Evolutionary conservation across 2,329 filamentous ascomycete genomes (phyloP).

Genomic region (Hymenoscyphus occultus): DNA sequence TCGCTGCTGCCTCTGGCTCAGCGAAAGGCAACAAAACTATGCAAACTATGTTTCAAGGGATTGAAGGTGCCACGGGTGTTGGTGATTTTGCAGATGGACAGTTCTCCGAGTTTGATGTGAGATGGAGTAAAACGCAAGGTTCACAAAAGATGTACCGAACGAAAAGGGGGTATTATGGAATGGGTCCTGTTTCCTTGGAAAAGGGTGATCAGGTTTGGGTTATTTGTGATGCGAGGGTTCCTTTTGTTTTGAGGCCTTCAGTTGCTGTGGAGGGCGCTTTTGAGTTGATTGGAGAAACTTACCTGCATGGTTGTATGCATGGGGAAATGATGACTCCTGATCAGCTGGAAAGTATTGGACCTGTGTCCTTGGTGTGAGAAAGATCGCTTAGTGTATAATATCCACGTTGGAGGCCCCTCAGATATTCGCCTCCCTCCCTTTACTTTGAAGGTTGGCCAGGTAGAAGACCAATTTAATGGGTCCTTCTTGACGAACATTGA

Average conservation of each 20-base stretch:
- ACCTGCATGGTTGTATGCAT: constrained; percentile 16
- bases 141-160: constrained; percentile 14
- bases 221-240: constrained; percentile 14
- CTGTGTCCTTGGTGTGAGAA: constrained; percentile 12
- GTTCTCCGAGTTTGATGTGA: constrained; percentile 15
- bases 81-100: constrained; percentile 14
- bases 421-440: too few species aligned
- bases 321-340: constrained; percentile 13
- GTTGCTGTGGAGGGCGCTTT: constrained; percentile 4
- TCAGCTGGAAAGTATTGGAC: constrained; percentile 10
- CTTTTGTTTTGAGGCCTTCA: constrained; percentile 13
- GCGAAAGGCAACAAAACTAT: constrained; percentile 2
- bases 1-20: constrained; percentile 3
- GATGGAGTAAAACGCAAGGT: constrained; percentile 12
- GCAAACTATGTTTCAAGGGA: constrained; percentile 10
- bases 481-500: too few species aligned
- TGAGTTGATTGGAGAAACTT: constrained; percentile 15
- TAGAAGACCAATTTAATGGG: too few species aligned
- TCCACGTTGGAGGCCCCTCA: background rate
- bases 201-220: constrained; percentile 13
- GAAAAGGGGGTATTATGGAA: constrained; percentile 11
- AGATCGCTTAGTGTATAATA: background rate
- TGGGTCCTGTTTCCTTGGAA: constrained; percentile 10
- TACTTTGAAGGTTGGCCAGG: too few species aligned
- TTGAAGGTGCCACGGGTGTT: constrained; percentile 12